These are phyloP conservation scores for Fraxinus paxiana DNA, from an alignment of 305 asterid species.

Conservation along the genomic window DNA sequence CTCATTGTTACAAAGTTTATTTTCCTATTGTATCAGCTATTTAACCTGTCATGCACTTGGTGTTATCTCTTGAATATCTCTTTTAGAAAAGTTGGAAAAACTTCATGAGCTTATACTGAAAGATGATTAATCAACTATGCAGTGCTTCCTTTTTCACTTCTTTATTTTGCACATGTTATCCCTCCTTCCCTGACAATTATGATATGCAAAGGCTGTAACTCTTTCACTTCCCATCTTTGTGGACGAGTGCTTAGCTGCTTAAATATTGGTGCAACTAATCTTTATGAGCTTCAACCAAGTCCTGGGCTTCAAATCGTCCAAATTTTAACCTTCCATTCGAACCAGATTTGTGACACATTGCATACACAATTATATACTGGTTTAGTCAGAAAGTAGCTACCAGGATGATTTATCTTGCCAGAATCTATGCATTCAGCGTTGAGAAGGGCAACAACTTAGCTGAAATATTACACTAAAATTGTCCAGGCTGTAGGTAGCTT, in stretches of 20 bases:
- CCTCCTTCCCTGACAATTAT: constrained; percentile 3
- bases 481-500: constrained; percentile 11
- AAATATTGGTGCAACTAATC: not conserved
- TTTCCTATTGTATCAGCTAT: not conserved
- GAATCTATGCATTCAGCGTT: not conserved
- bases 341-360: not conserved
- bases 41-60: constrained; percentile 13
- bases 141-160: not conserved
- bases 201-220: not conserved
- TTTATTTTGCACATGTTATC: constrained; percentile 4
- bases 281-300: constrained; percentile 8
- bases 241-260: not conserved
- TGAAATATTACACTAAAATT: constrained; percentile 2
- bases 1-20: constrained; percentile 12
- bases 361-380: not conserved
- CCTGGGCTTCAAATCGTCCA: constrained; percentile 10
- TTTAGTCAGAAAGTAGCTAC: constrained; percentile 13
- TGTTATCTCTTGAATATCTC: constrained; percentile 19
- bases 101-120: not conserved
- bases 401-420: constrained; percentile 10
- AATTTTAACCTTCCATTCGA: not conserved
- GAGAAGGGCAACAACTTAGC: not conserved
- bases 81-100: not conserved
- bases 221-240: not conserved
- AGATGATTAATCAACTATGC: constrained; percentile 2